Base-by-base conservation (phyloP, 2,329 filamentous ascomycete species). In the Sphaceloma murrayae region DNA sequence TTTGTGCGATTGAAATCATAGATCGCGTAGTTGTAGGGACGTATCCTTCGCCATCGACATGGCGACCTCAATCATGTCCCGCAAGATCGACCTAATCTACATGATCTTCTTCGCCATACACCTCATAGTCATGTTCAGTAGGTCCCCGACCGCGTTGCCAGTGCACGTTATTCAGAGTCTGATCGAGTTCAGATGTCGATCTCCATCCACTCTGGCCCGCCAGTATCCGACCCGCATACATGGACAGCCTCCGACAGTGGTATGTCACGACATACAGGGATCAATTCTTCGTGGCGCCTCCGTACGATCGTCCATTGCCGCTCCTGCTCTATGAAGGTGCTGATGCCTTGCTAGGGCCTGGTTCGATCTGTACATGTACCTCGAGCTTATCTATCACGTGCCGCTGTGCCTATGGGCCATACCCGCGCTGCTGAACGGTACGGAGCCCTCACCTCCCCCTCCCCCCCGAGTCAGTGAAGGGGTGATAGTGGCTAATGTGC, bases 221-320 rank as follows among this genome's bases (percentile, higher is more conserved):
- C 3, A 58, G 60, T 27, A 51, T 78, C 6, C 67, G 66, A 36
- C 73, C 73, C 0, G 43, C 60, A 0, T 65, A 74, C 55, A 69
- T 78, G 53, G 57, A 57, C 31, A 49, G 58, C 0, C 48, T 82
- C 2, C 72, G 74, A 47, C 54, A 61, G 2, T 81, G 65, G 60
- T 81, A 82, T 59, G 65, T 80, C 48, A 56, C 62, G 1, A 79
- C 69, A 1, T 81, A 80, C 57, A 66, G 69, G 10, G 79, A 83
- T 55, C 73, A 70, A 43, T 80, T 80, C 65, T 81, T 82, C 62
- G 65, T 69, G 24, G 55, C 63, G 3, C 67, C 75, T 2, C 77
- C 77, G 29, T 62, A 56, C n/a, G n/a, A n/a, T n/a, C n/a, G n/a
- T n/a, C n/a, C n/a, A n/a, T n/a, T n/a, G n/a, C n/a, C n/a, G n/a